Base-by-base conservation (phyloP, 768 basidiomycete species). In the Tremella fuciformis region DNA sequence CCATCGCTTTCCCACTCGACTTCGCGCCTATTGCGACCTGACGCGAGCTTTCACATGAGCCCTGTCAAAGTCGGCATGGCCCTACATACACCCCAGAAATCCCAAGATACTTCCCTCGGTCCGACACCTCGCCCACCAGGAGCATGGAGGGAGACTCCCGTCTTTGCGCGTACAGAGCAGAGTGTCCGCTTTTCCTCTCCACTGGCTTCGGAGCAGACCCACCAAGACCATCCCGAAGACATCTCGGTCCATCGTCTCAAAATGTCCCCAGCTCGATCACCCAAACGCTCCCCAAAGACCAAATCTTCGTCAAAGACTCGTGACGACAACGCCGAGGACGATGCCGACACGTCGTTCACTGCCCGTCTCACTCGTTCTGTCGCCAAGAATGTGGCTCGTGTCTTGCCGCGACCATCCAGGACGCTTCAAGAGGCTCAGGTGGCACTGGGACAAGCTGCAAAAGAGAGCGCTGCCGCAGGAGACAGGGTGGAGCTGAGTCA, bases 241-340 rank as follows among this genome's bases (percentile, higher is more conserved):
- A 59, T 58, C 13, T 62, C 59, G n/a, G 53, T 68, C 8, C 64
- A 68, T 53, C 59, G 65, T 3, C 18, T 71, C 21, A 66, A 51
- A 26, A 15, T 65, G 4, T 62, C 60, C 0, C 66, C 66, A 2
- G 48, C 26, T 26, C 61, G 53, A 41, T 42, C 57, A 18, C 51
- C 21, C 21, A n/a, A 34, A 15, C n/a, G 18, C 16, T 40, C 16
- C 13, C 37, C 9, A 18, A 38, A 26, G 8, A 39, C 53, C 18
- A 34, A 34, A 34, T 34, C 29, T 4, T 11, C 29, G 6, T 34
- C 29, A 6, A 34, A 34, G 11, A 6, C 29, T 34, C 29, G 11
- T 34, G 29, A 34, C 29, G 29, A 34, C 29, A 11, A 34, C 29
- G 6, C 11, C 29, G 29, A 34, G 11, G 29, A 11, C 4, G 44